Evolutionary conservation across 805 yeast species (phyloP), one percentile per base, ranked within the genome.

Genomic region (Ogataea ramenticola): DNA sequence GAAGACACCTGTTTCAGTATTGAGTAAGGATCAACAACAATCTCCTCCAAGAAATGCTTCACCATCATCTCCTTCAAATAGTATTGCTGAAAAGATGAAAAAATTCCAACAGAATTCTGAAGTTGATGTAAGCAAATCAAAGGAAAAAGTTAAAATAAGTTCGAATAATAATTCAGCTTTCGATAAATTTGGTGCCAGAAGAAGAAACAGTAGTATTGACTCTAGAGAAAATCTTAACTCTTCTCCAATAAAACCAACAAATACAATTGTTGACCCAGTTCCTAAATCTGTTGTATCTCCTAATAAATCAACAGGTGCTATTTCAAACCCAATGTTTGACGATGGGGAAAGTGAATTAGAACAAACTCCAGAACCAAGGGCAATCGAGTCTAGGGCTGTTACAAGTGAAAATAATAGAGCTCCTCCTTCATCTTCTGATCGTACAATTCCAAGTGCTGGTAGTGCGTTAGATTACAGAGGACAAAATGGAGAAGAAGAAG

Each of bases 141-240:
- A 48, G 31, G 46, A 51, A 35, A 43, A 54, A 29, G 46, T 54
- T 1, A 55, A 49, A 39, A 36, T 43, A 24, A 15, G n/a, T 29
- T 29, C 32, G 4, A 44, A 39, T 33, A 30, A 44, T 10, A 51
- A 45, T 6, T 19, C 34, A 11, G 34, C 58, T 2, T 57, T 61
- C 43, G 60, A 57, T 24, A 60, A 60, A 44, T 59, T 62, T 52
- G 62, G 61, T 30, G 58, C 56, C 1, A 62, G 47, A 22, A 58
- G 62, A 47, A 53, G 57, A 31, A 19, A 22, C 7, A 22, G 12
- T 22, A 37, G 45, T n/a, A 34, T 26, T 31, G 45, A 40, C 20
- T 29, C 31, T 14, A 22, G 17, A 20, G 34, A 30, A 32, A 29
- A n/a, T 12, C 14, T 21, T 22, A 22, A 15, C 34, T 9, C 37